Evolutionary conservation across 2,329 filamentous ascomycete genomes (phyloP), one percentile per base, ranked within the genome.

Genomic region (Clonostachys rosea): DNA sequence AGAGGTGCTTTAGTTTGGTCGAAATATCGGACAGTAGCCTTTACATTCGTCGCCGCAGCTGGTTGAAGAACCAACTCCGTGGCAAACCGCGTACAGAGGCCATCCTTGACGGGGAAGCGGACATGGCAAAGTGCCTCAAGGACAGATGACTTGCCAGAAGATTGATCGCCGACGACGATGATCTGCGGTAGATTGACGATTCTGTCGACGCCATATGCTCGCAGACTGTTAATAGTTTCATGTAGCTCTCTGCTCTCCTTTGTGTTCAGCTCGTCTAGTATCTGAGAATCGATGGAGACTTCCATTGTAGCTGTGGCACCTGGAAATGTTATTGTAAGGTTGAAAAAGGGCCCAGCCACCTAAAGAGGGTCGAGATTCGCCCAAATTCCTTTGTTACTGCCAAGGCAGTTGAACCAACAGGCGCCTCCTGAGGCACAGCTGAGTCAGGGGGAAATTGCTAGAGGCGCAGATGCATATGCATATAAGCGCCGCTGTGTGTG

Each of bases 101-200:
- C 74, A 13, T 74, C 73, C 6, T 81, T 76, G 11, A 73, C 64
- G 0, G 79, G 77, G 42, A 86, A 85, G 0, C 72, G 71, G 2
- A 87, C 75, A 10, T 76, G 72, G 0, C 81, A 79, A 42, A 87
- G 79, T 0, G 82, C 83, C 52, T 86, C 78, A 0, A 86, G 70
- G 0, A 85, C 79, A 0, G 79, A 84, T n/a, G 75, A 81, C 56
- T 86, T 86, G 3, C 81, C 82, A 1, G 75, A 74, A 0, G 76
- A 81, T 47, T 82, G 78, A 46, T 82, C 75, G 5, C 83, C 81
- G 30, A 78, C 77, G 5, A 84, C 79, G 5, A 84, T 71, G 36
- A 82, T 68, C 52, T 79, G 74, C 2, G 78, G 77, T 0, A 79
- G 62, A 36, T 73, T 62, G 20, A 78, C 65, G 13, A 76, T 67